Evolutionary conservation across 140 eudicot species (phyloP).

Genomic region (Cichorium intybus): DNA sequence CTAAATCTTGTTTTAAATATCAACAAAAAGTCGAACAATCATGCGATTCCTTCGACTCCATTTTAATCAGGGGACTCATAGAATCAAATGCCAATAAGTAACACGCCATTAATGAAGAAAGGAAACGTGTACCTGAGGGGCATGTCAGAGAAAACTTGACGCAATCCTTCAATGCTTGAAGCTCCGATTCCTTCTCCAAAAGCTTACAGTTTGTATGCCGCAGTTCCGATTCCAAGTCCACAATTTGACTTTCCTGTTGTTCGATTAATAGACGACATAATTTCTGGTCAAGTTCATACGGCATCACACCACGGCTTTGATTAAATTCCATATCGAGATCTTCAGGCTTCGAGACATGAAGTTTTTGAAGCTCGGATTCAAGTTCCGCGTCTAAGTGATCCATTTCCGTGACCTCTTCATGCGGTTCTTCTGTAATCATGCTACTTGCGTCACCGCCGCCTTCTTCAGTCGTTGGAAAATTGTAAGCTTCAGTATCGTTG

Average conservation of each 20-base stretch:
- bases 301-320: too few species aligned
- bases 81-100: neutral
- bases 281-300: too few species aligned
- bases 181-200: slow-evolving; percentile 69
- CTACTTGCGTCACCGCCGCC: slow-evolving; percentile 61
- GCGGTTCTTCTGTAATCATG: slow-evolving; percentile 44
- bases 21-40: too few species aligned
- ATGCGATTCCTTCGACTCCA: neutral
- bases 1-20: too few species aligned
- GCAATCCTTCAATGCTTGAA: slow-evolving; percentile 69
- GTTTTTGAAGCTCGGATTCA: slow-evolving; percentile 68
- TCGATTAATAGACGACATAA: slow-evolving; percentile 67
- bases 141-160: slow-evolving; percentile 54
- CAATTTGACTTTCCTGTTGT: slow-evolving; percentile 72
- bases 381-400: slow-evolving; percentile 79
- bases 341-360: slow-evolving; percentile 38
- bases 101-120: neutral
- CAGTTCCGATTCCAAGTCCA: slow-evolving; percentile 61
- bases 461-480: slow-evolving; percentile 26
- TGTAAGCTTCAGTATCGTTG: neutral
- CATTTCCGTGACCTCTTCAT: slow-evolving; percentile 56
- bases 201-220: slow-evolving; percentile 59
- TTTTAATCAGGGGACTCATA: neutral
- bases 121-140: slow-evolving; percentile 42
- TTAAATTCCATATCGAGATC: too few species aligned